These are phyloP conservation scores for Cryptosporidium tyzzeri DNA, from an alignment of 169 alveolate species.

Conservation along the genomic window DNA sequence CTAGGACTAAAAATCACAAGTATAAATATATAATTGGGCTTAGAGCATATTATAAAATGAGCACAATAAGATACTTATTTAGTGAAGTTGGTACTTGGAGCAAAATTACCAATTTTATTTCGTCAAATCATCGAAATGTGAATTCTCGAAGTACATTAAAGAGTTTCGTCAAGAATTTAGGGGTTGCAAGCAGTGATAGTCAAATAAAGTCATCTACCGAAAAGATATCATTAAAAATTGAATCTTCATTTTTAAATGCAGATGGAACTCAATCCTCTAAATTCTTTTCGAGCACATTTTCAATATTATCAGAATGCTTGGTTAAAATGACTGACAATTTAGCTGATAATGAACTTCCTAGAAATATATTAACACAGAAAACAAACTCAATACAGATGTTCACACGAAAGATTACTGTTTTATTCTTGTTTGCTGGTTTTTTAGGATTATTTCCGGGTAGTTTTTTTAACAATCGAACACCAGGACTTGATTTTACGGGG, in stretches of 20 bases:
- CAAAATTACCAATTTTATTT: neutral
- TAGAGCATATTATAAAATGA: neutral
- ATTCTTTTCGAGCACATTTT: neutral
- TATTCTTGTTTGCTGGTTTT: slow-evolving; percentile 22
- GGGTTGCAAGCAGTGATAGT: neutral
- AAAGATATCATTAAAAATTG: neutral
- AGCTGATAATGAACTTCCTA: slow-evolving; percentile 7
- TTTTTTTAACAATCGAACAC: neutral
- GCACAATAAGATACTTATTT: neutral
- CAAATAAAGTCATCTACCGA: neutral
- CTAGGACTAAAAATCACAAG: no score
- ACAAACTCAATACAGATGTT: slow-evolving; percentile 9
- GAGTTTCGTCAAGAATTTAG: neutral
- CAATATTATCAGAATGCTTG: neutral
- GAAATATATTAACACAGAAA: neutral
- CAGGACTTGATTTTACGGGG: neutral
- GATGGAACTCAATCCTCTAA: neutral
- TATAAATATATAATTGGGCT: no score
- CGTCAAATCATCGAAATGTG: neutral
- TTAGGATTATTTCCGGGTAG: slow-evolving; percentile 26
- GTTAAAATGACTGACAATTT: neutral
- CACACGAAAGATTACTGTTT: slow-evolving; percentile 11
- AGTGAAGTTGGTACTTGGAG: neutral
- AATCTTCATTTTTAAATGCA: neutral
- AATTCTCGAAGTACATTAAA: neutral